A percentile compares a stretch with the other conserved stretches of the same genome.
These are phyloP conservation scores for Uronychia setigera DNA, from an alignment of 73 alveolate species.

Conservation along the genomic window DNA sequence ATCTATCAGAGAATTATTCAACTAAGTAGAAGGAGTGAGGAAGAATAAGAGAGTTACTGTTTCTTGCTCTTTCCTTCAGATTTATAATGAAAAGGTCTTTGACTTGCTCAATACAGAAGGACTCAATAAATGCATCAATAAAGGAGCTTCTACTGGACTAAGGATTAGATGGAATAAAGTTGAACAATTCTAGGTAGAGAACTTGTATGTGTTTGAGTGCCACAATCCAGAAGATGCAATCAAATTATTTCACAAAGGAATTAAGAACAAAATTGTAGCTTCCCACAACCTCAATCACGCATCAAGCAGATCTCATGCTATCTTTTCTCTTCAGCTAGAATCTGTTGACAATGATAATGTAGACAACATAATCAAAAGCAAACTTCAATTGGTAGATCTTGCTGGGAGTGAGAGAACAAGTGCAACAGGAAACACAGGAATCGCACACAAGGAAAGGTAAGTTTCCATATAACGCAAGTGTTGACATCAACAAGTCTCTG, in stretches of 20 bases:
- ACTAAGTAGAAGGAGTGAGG: conserved; percentile 32
- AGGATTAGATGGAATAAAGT: conserved; percentile 83
- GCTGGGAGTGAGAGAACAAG: conserved; percentile 97
- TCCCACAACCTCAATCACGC: conserved; percentile 90
- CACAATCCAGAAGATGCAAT: conserved; percentile 77
- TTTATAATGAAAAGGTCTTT: conserved; percentile 71
- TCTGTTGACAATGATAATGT: conserved; percentile 71
- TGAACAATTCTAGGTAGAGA: conserved; percentile 82
- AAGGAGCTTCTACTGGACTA: conserved; percentile 41
- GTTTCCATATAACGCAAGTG: conserved; percentile 34
- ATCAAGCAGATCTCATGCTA: conserved; percentile 95
- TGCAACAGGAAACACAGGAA: conserved; percentile 90
- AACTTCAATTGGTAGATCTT: conserved; percentile 94
- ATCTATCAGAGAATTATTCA: conserved; percentile 48
- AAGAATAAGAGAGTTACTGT: conserved; percentile 36
- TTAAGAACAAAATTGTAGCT: conserved; percentile 93
- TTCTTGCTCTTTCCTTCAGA: conserved; percentile 62
- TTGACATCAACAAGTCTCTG: conserved; percentile 94
- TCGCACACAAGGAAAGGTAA: conserved; percentile 78
- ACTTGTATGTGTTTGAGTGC: conserved; percentile 75
- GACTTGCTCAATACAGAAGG: conserved; percentile 60
- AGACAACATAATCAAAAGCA: conserved; percentile 79
- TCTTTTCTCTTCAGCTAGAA: conserved; percentile 85
- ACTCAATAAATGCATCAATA: conserved; percentile 11
- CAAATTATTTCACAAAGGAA: conserved; percentile 78